Evolutionary conservation across 2,329 filamentous ascomycete genomes (phyloP), one percentile per base, ranked within the genome.

Genomic region (Botrytis pseudocinerea): DNA sequence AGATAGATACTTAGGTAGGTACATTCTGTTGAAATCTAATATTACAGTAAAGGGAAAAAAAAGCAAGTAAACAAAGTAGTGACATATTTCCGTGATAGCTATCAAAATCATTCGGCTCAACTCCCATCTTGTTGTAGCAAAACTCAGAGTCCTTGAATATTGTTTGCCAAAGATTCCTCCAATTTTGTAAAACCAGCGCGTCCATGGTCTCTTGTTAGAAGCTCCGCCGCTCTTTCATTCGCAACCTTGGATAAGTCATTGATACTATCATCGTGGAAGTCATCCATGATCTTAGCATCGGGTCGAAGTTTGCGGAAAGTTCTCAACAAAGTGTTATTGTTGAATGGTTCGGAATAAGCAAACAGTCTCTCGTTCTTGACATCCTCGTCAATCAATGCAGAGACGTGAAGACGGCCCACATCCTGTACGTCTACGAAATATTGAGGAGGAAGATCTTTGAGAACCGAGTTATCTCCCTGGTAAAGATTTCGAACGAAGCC

Each of bases 401-500:
- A 79, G 5, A 82, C 76, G 57, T 82, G 80, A 25, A 82, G 72
- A 38, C 76, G 68, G 1, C 78, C 81, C 9, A 73, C 71, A 69
- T 82, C 80, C 60, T 78, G 75, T 12, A 82, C 79, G 70, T 77
- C 73, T 4, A 77, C 83, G 84, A 82, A 85, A 32, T 64, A 76
- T 69, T 76, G 70, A 48, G 70, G 70, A 35, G 70, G 62, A 32
- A 68, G 18, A 35, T n/a, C 1, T 20, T 42, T 6, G 1, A 68
- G 10, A 12, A 2, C 10, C 8, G 70, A 48, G 25, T 72, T 72
- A 28, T 72, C 54, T 28, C 80, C 80, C 0, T 78, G 70, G 54
- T 76, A 81, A 0, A 82, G 68, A 0, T 62, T n/a, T 2, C 65
- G 70, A 16, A 77, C 28, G 25, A 79, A 60, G 0, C 61, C 75